Evolutionary conservation across 768 basidiomycete species (phyloP).

Genomic region (Myochromella boudieri): DNA sequence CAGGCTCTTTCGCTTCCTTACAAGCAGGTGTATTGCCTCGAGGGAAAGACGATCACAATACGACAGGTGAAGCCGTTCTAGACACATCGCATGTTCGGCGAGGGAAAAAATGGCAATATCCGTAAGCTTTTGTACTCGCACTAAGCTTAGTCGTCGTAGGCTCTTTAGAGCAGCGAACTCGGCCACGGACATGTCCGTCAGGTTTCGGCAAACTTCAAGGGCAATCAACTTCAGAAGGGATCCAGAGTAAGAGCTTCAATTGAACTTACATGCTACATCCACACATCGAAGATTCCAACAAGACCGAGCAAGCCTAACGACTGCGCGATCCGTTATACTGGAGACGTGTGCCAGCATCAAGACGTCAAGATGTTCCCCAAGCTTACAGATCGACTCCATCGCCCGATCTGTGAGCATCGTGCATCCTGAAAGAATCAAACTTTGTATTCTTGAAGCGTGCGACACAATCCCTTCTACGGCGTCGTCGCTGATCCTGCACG

Average conservation of each 20-base stretch:
- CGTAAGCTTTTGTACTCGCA: constrained; percentile 79
- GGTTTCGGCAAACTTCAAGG: constrained; percentile 66
- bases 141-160: constrained; percentile 76
- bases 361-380: constrained; percentile 76
- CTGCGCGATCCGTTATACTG: constrained; percentile 76
- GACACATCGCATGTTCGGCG: constrained; percentile 63
- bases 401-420: constrained; percentile 68
- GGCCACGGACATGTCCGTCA: constrained; percentile 85
- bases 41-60: constrained; percentile 84
- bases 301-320: constrained; percentile 64
- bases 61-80: constrained; percentile 84
- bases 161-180: constrained; percentile 71
- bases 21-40: constrained; percentile 68
- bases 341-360: constrained; percentile 79
- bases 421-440: constrained; percentile 78
- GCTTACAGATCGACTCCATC: constrained; percentile 63
- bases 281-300: constrained; percentile 78
- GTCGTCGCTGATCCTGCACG: constrained; percentile 74
- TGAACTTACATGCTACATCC: constrained; percentile 82
- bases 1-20: constrained; percentile 58
- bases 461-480: constrained; percentile 73
- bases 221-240: constrained; percentile 4
- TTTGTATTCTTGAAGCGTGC: constrained; percentile 77
- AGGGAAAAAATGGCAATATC: constrained; percentile 81
- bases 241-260: constrained; percentile 11